A percentile compares a stretch with the other conserved stretches of the same genome.
phyloP scores from a whole-genome alignment of 345 rosid species.

The Salix udensis region DNA sequence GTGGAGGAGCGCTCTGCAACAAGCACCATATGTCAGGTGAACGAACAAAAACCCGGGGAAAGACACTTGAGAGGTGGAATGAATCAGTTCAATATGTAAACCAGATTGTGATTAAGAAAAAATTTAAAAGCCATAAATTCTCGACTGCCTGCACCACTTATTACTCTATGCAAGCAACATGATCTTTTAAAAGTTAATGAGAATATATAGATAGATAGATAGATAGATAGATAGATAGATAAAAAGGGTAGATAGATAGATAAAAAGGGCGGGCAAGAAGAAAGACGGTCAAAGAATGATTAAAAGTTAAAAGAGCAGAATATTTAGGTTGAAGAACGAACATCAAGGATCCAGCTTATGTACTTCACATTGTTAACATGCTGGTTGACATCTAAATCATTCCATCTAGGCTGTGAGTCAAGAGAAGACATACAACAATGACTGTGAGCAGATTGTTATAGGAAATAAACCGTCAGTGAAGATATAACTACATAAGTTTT shows the following conservation, averaged over 20 bases:
- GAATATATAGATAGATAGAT: neutral
- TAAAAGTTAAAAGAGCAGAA: neutral
- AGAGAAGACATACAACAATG: neutral
- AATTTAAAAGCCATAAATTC: neutral
- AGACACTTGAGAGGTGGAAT: neutral
- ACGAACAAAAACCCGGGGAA: neutral
- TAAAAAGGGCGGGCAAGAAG: neutral
- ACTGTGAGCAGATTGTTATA: neutral
- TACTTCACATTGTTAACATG: conserved; percentile 99
- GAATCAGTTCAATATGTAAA: neutral
- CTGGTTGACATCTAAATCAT: conserved; percentile 93
- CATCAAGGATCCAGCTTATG: conserved; percentile 97
- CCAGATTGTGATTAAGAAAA: neutral
- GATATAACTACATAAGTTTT: neutral
- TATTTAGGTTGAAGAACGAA: conserved; percentile 21
- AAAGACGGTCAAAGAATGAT: neutral
- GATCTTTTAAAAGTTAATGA: neutral
- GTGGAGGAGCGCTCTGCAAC: conserved; percentile 80
- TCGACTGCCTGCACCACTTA: neutral
- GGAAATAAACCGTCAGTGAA: neutral
- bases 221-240: no score
- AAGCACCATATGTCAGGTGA: neutral
- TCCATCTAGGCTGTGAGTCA: conserved; percentile 84
- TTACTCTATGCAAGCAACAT: neutral
- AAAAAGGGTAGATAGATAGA: no score